Conservation (phyloP, 78 protist species). For the Ministeria vibrans region DNA sequence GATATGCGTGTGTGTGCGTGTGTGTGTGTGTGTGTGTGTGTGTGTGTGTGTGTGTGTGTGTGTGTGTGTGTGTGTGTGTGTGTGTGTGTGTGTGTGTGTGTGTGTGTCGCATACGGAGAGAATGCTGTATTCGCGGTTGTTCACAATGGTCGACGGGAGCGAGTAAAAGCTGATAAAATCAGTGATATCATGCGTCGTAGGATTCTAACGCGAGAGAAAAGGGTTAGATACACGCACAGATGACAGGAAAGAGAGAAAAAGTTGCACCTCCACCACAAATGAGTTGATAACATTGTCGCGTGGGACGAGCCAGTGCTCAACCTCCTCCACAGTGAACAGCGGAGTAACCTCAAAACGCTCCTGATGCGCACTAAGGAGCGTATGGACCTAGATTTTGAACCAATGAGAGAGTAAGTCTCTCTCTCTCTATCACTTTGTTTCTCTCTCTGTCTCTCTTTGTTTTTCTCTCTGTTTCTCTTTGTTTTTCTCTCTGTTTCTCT, state of each 20-base stretch:
- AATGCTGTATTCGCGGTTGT: conserved; percentile 52
- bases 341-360: conserved; percentile 17
- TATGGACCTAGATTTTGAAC: neutral
- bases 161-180: conserved; percentile 84
- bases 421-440: neutral
- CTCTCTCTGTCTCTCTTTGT: neutral
- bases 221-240: neutral
- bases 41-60: no score
- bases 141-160: conserved; percentile 86
- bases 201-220: conserved; percentile 10
- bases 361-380: neutral
- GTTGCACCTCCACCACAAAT: conserved; percentile 72
- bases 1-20: no score
- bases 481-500: neutral
- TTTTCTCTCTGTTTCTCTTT: neutral
- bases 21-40: no score
- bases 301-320: conserved; percentile 60
- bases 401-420: neutral
- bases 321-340: conserved; percentile 66
- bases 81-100: no score
- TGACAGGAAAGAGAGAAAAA: neutral
- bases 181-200: conserved; percentile 55
- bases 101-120: conserved; percentile 22
- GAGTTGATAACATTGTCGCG: conserved; percentile 56
- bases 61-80: no score